Conservation (phyloP, 352 stramenopile genomes). For the Phytophthora megakarya region DNA sequence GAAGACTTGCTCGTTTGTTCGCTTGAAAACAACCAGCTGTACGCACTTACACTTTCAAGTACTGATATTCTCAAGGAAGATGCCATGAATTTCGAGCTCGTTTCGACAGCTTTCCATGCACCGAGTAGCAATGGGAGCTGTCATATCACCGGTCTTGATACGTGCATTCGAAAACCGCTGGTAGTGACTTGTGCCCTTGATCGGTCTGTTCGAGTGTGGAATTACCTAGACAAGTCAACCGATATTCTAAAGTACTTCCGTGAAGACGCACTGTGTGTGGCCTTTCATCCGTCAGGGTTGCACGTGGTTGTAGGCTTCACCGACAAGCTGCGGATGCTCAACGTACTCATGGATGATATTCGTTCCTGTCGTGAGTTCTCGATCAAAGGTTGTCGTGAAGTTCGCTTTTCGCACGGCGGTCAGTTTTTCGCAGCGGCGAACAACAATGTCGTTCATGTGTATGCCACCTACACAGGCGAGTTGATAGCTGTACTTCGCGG, state of each 20-base stretch:
- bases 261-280: constrained; percentile 88
- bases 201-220: constrained; percentile 93
- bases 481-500: constrained; percentile 71
- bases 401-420: constrained; percentile 90
- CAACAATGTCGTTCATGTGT: constrained; percentile 89
- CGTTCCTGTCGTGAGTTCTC: constrained; percentile 89
- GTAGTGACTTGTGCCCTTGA: constrained; percentile 92
- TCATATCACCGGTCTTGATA: constrained; percentile 93
- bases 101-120: constrained; percentile 89
- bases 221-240: constrained; percentile 92
- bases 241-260: constrained; percentile 93
- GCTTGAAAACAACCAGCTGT: constrained; percentile 90
- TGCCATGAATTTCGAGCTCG: constrained; percentile 93
- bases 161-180: constrained; percentile 92
- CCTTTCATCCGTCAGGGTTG: constrained; percentile 92
- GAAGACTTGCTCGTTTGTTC: constrained; percentile 91
- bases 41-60: constrained; percentile 89
- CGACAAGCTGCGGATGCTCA: constrained; percentile 94
- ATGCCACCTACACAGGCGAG: constrained; percentile 81
- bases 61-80: constrained; percentile 94
- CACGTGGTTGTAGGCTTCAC: constrained; percentile 91
- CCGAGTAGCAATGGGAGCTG: constrained; percentile 59
- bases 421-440: constrained; percentile 91
- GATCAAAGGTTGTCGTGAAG: constrained; percentile 92
- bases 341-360: constrained; percentile 95